Evolutionary conservation across 2,329 filamentous ascomycete species (phyloP).

Genomic region (Teratosphaeria epicoccoides): DNA sequence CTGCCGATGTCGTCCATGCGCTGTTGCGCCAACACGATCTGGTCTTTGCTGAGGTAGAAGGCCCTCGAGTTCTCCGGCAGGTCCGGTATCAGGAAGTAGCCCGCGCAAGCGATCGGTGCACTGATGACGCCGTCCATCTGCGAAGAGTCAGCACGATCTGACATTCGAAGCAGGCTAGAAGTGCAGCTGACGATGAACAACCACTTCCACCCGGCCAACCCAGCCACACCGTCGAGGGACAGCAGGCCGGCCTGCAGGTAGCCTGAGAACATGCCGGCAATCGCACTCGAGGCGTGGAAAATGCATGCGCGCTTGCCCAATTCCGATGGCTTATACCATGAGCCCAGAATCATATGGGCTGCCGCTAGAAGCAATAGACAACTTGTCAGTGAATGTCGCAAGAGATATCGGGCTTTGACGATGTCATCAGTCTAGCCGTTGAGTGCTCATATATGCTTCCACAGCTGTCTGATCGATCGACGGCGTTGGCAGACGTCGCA

Average conservation of each 20-base stretch:
- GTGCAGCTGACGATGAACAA: slow-evolving; percentile 27
- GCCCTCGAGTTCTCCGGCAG: slow-evolving; percentile 41
- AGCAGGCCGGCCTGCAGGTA: slow-evolving; percentile 47
- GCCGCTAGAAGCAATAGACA: no score
- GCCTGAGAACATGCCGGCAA: slow-evolving; percentile 40
- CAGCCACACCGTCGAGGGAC: slow-evolving; percentile 34
- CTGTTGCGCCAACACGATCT: slow-evolving; percentile 37
- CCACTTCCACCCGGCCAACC: slow-evolving; percentile 42
- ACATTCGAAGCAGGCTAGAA: no score
- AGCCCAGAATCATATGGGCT: slow-evolving; percentile 41
- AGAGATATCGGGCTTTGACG: no score
- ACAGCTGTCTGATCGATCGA: no score
- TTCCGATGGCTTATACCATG: slow-evolving; percentile 42
- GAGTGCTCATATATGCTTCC: no score
- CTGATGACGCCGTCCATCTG: slow-evolving; percentile 43
- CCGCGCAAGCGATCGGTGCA: slow-evolving; percentile 41
- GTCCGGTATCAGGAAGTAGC: slow-evolving; percentile 41
- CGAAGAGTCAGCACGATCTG: neutral
- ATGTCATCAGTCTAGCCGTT: no score
- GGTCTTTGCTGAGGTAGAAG: slow-evolving; percentile 35
- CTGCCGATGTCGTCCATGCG: slow-evolving; percentile 29
- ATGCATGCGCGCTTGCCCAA: slow-evolving; percentile 44
- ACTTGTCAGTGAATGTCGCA: no score
- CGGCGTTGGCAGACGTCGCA: no score
- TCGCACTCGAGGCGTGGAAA: slow-evolving; percentile 39